Conservation (phyloP, 2,329 filamentous ascomycete species). For the Alternaria hordeiaustralica region DNA sequence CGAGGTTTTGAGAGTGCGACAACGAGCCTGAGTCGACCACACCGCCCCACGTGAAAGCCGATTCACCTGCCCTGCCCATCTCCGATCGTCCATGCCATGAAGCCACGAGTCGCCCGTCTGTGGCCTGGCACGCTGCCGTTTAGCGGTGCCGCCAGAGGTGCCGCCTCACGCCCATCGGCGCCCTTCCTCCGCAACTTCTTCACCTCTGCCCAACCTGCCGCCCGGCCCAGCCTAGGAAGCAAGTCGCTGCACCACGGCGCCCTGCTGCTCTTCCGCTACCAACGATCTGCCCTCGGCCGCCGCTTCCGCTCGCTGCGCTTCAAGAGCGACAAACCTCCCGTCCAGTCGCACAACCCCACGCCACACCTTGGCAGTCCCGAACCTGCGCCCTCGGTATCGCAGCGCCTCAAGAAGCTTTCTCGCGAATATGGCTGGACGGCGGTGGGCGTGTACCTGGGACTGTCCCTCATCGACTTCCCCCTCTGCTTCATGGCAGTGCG, state of each 20-base stretch:
- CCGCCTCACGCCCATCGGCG: conserved; percentile 19
- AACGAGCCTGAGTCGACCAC: conserved; percentile 7
- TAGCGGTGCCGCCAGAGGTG: conserved; percentile 17
- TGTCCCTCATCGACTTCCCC: conserved; percentile 89
- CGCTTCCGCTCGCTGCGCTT: conserved; percentile 45
- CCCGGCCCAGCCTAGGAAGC: conserved; percentile 8
- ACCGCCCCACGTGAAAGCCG: conserved; percentile 18
- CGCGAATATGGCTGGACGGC: conserved; percentile 95
- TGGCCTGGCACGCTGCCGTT: conserved; percentile 34
- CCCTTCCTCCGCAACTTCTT: conserved; percentile 37
- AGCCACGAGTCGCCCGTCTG: conserved; percentile 30
- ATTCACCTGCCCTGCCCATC: conserved; percentile 6
- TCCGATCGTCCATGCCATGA: conserved; percentile 26
- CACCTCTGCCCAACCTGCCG: conserved; percentile 24
- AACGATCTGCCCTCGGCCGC: conserved; percentile 30
- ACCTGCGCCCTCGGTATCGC: conserved; percentile 64
- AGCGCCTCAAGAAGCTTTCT: conserved; percentile 80
- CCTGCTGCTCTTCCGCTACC: conserved; percentile 22
- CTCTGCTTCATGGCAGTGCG: conserved; percentile 92
- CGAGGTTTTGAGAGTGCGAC: conserved; percentile 13
- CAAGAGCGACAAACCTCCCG: conserved; percentile 41
- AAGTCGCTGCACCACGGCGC: conserved; percentile 21
- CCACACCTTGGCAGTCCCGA: conserved; percentile 50
- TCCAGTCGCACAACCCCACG: conserved; percentile 46
- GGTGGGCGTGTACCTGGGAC: conserved; percentile 83